These are phyloP conservation scores for Wickerhamomyces sp. DNA, from an alignment of 1,139 yeast genomes.

Conservation along the genomic window DNA sequence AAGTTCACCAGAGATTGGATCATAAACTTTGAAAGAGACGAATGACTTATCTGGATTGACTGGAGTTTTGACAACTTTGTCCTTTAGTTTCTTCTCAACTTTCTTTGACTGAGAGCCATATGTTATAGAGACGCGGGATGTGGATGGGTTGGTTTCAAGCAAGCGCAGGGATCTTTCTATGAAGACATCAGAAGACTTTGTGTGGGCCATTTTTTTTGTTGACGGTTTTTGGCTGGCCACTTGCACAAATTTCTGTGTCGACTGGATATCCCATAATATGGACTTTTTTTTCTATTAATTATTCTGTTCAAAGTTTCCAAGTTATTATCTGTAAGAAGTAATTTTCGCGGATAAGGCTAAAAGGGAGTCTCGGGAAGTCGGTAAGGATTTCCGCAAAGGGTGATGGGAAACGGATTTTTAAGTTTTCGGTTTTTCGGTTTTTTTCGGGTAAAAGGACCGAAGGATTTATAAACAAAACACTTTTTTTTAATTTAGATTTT, in stretches of 20 bases:
- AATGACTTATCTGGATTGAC: conserved; percentile 24
- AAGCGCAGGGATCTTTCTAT: conserved; percentile 44
- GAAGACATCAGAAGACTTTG: conserved; percentile 44
- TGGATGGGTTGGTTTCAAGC: conserved; percentile 45
- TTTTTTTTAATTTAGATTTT: too few relatives aligned
- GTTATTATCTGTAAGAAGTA: too few relatives aligned
- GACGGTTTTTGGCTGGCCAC: too few relatives aligned
- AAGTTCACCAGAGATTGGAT: conserved; percentile 66
- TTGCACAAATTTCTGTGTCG: too few relatives aligned
- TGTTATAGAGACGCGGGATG: conserved; percentile 44
- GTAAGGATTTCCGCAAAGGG: neutral
- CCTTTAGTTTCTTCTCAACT: conserved; percentile 25
- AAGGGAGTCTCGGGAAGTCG: neutral
- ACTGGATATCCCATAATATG: too few relatives aligned
- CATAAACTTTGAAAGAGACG: conserved; percentile 65
- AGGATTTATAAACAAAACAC: too few relatives aligned
- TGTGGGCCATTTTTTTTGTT: conserved; percentile 28
- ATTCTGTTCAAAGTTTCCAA: too few relatives aligned
- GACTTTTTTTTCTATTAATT: too few relatives aligned
- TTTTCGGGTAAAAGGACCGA: too few relatives aligned
- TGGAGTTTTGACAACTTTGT: conserved; percentile 21
- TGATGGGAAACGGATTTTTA: neutral
- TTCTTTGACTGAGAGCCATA: conserved; percentile 35
- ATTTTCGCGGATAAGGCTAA: neutral
- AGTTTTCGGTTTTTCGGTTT: too few relatives aligned